Percentiles rank a stretch among this genome's conserved stretches.
Evolutionary conservation across 345 rosid genomes (phyloP).

Genomic region (Acer yangbiense): DNA sequence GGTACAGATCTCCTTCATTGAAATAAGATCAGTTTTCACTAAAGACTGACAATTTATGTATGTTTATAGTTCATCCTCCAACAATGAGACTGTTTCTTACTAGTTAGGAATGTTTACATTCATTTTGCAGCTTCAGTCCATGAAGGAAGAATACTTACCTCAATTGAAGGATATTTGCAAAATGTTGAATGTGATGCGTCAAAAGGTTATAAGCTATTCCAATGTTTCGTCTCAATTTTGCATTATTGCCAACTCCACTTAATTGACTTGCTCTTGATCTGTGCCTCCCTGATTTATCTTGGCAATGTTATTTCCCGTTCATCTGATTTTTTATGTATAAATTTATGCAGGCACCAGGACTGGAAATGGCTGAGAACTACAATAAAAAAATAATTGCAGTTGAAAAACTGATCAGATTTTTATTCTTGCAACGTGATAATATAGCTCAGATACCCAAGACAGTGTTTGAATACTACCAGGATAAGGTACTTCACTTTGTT

Average conservation of each 20-base stretch:
- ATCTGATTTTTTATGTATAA: neutral
- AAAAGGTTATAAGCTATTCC: slow-evolving; percentile 8
- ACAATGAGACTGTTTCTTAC: neutral
- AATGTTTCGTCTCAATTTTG: neutral
- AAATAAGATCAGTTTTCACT: neutral
- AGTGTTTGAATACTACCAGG: neutral
- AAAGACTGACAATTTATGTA: neutral
- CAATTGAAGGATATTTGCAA: neutral
- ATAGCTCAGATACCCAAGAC: neutral
- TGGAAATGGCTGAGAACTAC: slow-evolving; percentile 6
- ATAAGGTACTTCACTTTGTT: neutral
- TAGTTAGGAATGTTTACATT: neutral
- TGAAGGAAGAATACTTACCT: slow-evolving; percentile 14
- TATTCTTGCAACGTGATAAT: neutral
- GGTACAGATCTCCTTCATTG: neutral
- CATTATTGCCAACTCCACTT: neutral
- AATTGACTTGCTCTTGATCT: neutral
- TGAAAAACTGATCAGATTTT: slow-evolving; percentile 8
- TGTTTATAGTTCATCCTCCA: neutral
- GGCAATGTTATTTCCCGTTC: neutral
- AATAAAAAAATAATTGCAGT: neutral
- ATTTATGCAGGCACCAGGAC: slow-evolving; percentile 9
- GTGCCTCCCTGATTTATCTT: slow-evolving; percentile 1
- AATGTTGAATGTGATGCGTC: neutral
- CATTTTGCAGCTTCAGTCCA: slow-evolving; percentile 15